phyloP scores from a whole-genome alignment of 257 asterid species.

The Anisodus acutangulus region DNA sequence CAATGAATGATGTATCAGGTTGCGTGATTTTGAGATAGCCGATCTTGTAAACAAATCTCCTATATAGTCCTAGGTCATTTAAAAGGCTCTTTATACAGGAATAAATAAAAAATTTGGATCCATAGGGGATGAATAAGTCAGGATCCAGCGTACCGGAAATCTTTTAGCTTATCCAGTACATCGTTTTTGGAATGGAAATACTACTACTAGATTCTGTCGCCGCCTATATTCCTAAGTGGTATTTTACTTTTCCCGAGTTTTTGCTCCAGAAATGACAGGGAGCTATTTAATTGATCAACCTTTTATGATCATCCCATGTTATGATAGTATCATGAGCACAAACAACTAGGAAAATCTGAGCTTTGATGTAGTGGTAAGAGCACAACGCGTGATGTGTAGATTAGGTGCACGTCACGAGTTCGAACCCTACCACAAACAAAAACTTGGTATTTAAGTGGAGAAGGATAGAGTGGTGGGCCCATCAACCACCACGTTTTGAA shows the following conservation, averaged over 20 bases:
- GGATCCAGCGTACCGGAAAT: background rate
- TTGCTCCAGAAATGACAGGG: background rate
- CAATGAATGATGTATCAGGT: background rate
- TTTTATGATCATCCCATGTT: background rate
- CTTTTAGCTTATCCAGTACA: background rate
- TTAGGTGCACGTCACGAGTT: background rate
- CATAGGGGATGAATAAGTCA: background rate
- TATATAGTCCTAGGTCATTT: background rate
- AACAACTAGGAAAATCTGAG: background rate
- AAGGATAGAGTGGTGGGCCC: background rate
- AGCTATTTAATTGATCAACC: background rate
- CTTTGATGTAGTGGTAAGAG: too few species aligned
- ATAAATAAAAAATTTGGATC: background rate
- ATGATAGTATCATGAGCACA: background rate
- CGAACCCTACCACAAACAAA: background rate
- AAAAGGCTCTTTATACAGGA: background rate
- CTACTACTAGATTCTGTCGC: background rate
- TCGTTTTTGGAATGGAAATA: background rate
- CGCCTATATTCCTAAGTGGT: background rate
- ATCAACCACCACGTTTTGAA: background rate
- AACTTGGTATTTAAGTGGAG: background rate
- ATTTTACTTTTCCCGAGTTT: background rate
- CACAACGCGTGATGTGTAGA: background rate
- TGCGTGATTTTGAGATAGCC: constrained; percentile 7
- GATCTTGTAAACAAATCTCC: background rate